Conservation (phyloP, 257 asterid species). For the Orobanche coerulescens region DNA sequence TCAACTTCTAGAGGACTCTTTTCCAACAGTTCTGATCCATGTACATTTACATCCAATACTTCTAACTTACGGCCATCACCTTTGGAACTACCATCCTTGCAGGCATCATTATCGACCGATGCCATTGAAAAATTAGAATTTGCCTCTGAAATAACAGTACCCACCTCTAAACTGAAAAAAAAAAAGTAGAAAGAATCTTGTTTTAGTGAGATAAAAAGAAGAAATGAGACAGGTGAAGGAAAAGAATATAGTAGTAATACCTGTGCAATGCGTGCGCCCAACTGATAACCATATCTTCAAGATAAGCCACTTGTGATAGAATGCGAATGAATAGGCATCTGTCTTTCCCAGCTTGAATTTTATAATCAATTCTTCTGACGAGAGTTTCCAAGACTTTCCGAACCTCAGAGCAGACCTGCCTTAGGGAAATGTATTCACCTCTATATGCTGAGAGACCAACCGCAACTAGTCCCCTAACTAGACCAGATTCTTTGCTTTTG, state of each 20-base stretch:
- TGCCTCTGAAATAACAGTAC: conserved; percentile 37
- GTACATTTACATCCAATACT: conserved; percentile 20
- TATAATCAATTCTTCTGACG: conserved; percentile 47
- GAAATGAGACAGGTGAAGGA: neutral
- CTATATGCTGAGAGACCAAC: conserved; percentile 85
- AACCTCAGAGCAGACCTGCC: conserved; percentile 57
- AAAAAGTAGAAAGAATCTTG: neutral
- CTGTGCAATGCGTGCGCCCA: conserved; percentile 77
- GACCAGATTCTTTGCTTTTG: conserved; percentile 44
- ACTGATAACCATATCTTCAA: conserved; percentile 76
- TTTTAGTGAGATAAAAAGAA: conserved; percentile 21
- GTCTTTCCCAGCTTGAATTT: conserved; percentile 81
- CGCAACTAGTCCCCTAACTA: conserved; percentile 83
- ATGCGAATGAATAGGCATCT: conserved; percentile 53
- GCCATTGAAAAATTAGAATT: conserved; percentile 22
- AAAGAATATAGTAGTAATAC: conserved; percentile 34
- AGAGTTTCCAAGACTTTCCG: conserved; percentile 77
- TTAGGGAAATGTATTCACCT: conserved; percentile 69
- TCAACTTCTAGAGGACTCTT: conserved; percentile 23
- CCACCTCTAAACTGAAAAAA: conserved; percentile 69
- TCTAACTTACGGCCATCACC: conserved; percentile 29
- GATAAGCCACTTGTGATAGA: conserved; percentile 89
- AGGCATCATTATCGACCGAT: conserved; percentile 20
- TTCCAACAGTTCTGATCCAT: conserved; percentile 26
- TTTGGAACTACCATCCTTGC: conserved; percentile 20